Evolutionary conservation across 495 filamentous ascomycete species (phyloP), one percentile per base, ranked within the genome.

Genomic region (Xylaria sp.): DNA sequence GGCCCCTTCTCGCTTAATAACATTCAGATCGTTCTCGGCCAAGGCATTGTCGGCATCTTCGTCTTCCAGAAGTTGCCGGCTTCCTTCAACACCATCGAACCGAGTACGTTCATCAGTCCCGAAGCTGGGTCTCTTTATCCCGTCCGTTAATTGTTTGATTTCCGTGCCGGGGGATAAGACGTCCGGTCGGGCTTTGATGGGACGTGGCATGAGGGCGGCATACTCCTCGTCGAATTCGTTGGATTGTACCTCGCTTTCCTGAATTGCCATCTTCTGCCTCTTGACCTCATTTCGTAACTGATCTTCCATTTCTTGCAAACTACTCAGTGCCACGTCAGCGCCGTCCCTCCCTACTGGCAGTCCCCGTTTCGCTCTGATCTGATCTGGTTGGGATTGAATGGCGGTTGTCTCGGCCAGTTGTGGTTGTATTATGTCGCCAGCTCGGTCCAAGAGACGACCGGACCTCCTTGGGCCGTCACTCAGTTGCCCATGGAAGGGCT

Each of bases 1-100:
- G 0, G 79, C 77, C 0, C 82, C 83, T 24, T 85, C 80, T 9
- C 82, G 83, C 64, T 88, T 83, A 14, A 84, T 78, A 40, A 82
- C 69, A 14, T 85, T 82, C 41, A 76, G 79, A 43, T 77, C 70
- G 65, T 78, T 69, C 40, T 79, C 76, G 12, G 72, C 72, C 26
- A 24, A 2, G n/a, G 29, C 5, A 1, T 12, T 8, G 19, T 65
- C 46, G 26, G 48, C 44, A 24, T 63, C 71, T 48, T 71, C 73
- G 37, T 70, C 57, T n/a, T 57, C 73, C 8, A 5, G 19, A 3
- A 7, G 57, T 73, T 81, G 33, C 76, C 78, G 17, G 71, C 77
- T 40, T 21, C 31, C 31, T 17, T 81, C 78, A 40, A 77, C 80
- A 9, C 83, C 80, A 75, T 48, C 52, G 0, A 5, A 7, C 19